A percentile compares a stretch with the other conserved stretches of the same genome.
Evolutionary conservation across 768 basidiomycete genomes (phyloP).

Genomic region (Kwoniella sp.): DNA sequence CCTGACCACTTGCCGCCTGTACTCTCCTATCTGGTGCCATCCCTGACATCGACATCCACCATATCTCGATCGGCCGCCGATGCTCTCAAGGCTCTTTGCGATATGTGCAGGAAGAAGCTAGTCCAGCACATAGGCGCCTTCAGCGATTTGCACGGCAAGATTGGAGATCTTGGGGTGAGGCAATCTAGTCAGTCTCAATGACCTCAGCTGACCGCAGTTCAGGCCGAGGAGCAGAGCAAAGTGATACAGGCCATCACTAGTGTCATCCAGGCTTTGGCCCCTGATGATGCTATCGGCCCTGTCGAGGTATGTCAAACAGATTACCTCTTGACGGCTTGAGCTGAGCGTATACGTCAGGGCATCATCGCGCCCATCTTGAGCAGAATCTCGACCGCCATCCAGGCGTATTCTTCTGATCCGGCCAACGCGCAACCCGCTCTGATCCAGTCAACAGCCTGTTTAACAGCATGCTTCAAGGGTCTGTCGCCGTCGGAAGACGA

Average conservation of each 20-base stretch:
- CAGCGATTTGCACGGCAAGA: conserved; percentile 71
- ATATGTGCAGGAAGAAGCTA: conserved; percentile 77
- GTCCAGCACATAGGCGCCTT: conserved; percentile 81
- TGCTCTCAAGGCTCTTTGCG: conserved; percentile 78
- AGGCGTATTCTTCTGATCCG: conserved; percentile 47
- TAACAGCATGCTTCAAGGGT: conserved; percentile 82
- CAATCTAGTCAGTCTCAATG: neutral
- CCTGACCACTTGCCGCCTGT: conserved; percentile 63
- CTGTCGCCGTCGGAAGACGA: conserved; percentile 73
- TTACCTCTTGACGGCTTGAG: neutral
- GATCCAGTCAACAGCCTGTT: conserved; percentile 69
- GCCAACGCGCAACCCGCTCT: conserved; percentile 66
- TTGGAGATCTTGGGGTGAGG: conserved; percentile 69
- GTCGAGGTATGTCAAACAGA: conserved; percentile 58
- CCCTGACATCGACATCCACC: conserved; percentile 48
- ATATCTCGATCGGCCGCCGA: conserved; percentile 64
- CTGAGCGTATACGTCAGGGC: conserved; percentile 53
- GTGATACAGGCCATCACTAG: conserved; percentile 88
- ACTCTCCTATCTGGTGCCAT: conserved; percentile 61
- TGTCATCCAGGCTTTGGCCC: conserved; percentile 83
- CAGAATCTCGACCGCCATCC: conserved; percentile 56
- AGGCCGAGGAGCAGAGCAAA: conserved; percentile 68
- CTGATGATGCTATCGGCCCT: conserved; percentile 70
- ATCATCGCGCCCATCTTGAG: conserved; percentile 72
- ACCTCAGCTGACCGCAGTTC: conserved; percentile 10